Base-by-base conservation (phyloP, 2,329 filamentous ascomycete genomes). In the Sphaerulina musiva region DNA sequence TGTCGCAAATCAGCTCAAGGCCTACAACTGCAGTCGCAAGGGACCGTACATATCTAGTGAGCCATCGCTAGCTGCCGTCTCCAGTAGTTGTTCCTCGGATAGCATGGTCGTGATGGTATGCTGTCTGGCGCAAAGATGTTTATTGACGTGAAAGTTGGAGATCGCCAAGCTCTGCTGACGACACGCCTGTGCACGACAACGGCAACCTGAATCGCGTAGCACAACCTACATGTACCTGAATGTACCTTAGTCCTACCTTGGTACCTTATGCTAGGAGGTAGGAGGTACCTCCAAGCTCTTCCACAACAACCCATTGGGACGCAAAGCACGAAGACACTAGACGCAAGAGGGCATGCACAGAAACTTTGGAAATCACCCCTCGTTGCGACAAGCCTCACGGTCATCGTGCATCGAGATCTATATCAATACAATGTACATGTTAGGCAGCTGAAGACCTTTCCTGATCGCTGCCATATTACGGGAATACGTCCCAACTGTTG, bases 21-120 rank as follows among this genome's bases (percentile, higher is more conserved):
- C 32, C 29, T 12, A 23, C 10, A 14, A 9, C 39, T 66, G 78
- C 62, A 46, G 40, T 17, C 32, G 17, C 6, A 36, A 40, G 7
- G 9, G 48, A 14, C 17, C 51, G 29, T 74, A 84, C 81, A 78
- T 72, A 60, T 83, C 78, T 63, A 84, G 76, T 48, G 76, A 72
- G 63, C 81, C 81, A 68, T 82, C 78, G 65, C 75, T 75, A 66
- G 80, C 81, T 60, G 79, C 79, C 54, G 71, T 67, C 63, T 80
- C 75, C 43, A 85, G 74, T 48, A 80, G 69, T 59, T 76, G 72
- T 63, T 83, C 78, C 63, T 52, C 66, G 29, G 66, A 67, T 31
- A 60, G 43, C 66, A 68, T 69, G 39, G 14, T 59, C 39, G 47
- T 7, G 38, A 50, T 43, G 46, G 6, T 53, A 53, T 58, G 29